Conservation (phyloP, 495 filamentous ascomycete genomes). For the Penicillium nucicola region DNA sequence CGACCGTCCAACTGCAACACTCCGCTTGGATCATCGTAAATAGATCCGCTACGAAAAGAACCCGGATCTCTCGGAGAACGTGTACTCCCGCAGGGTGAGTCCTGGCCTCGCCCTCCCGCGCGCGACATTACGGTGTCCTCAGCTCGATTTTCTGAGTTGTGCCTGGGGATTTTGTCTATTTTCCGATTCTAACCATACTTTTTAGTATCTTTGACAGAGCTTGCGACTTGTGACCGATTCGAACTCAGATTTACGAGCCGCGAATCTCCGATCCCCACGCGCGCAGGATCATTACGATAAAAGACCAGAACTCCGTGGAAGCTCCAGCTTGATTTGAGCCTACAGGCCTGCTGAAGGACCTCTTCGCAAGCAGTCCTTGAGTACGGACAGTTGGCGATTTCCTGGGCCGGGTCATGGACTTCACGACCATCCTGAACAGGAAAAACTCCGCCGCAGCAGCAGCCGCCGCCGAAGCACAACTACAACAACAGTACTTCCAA, state of each 20-base stretch:
- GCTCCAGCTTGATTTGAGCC: slow-evolving; percentile 1
- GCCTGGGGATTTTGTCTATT: not conserved
- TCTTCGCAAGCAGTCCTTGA: slow-evolving; percentile 32
- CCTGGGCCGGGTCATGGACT: slow-evolving; percentile 60
- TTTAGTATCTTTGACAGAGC: not conserved
- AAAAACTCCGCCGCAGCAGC: slow-evolving; percentile 53
- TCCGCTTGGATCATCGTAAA: not conserved
- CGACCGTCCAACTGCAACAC: no score
- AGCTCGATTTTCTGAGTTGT: not conserved
- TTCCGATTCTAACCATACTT: not conserved
- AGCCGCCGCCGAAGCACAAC: slow-evolving; percentile 47
- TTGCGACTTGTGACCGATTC: not conserved
- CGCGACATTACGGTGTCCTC: not conserved
- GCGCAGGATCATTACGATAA: not conserved
- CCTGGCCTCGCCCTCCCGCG: not conserved
- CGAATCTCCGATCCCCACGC: not conserved
- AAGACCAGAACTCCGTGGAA: not conserved
- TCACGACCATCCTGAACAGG: slow-evolving; percentile 65
- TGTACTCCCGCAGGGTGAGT: slow-evolving; percentile 5
- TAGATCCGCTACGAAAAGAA: no score
- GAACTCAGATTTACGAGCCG: not conserved
- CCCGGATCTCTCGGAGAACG: not conserved
- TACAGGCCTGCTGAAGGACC: slow-evolving; percentile 19
- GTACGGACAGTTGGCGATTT: slow-evolving; percentile 29
- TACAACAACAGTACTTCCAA: slow-evolving; percentile 53